phyloP scores from a whole-genome alignment of 2,329 filamentous ascomycete species.

The Calonectria pteridis region DNA sequence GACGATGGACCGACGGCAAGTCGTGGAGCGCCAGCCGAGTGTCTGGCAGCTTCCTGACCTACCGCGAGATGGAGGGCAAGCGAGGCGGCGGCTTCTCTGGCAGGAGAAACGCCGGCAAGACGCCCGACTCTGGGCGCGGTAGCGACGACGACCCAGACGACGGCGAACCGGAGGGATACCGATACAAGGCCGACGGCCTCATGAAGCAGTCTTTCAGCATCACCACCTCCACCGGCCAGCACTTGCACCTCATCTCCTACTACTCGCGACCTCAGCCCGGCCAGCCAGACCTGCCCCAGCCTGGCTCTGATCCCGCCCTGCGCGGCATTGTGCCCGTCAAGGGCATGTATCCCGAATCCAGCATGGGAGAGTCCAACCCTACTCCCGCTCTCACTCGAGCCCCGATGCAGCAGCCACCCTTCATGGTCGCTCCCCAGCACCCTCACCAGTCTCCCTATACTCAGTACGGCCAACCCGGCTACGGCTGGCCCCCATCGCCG shows the following conservation, averaged over 20 bases:
- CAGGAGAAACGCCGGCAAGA: conserved; percentile 75
- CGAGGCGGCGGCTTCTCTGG: conserved; percentile 81
- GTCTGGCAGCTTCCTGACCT: conserved; percentile 96
- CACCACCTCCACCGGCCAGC: conserved; percentile 87
- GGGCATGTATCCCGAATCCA: conserved; percentile 97
- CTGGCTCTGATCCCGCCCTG: conserved; percentile 82
- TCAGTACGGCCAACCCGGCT: conserved; percentile 59
- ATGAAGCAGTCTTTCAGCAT: conserved; percentile 99
- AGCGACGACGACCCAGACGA: conserved; percentile 90
- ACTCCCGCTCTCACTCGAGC: conserved; percentile 85
- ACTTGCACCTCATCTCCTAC: conserved; percentile 98
- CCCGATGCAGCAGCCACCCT: conserved; percentile 68
- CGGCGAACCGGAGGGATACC: conserved; percentile 88
- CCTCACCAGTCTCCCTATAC: conserved; percentile 49
- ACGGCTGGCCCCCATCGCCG: conserved; percentile 69
- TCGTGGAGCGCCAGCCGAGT: conserved; percentile 99
- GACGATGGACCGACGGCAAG: conserved; percentile 98
- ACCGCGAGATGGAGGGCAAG: conserved; percentile 99
- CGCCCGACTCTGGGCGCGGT: conserved; percentile 83
- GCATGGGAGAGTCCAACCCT: conserved; percentile 85
- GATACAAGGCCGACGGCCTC: conserved; percentile 94
- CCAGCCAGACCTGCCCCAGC: conserved; percentile 80
- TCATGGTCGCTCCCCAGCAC: conserved; percentile 52
- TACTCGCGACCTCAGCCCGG: conserved; percentile 85
- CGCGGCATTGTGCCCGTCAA: conserved; percentile 88